A percentile compares a stretch with the other conserved stretches of the same genome.
Evolutionary conservation across 1,284 basidiomycete species (phyloP).

Genomic region (Singerocomus inundabilis): DNA sequence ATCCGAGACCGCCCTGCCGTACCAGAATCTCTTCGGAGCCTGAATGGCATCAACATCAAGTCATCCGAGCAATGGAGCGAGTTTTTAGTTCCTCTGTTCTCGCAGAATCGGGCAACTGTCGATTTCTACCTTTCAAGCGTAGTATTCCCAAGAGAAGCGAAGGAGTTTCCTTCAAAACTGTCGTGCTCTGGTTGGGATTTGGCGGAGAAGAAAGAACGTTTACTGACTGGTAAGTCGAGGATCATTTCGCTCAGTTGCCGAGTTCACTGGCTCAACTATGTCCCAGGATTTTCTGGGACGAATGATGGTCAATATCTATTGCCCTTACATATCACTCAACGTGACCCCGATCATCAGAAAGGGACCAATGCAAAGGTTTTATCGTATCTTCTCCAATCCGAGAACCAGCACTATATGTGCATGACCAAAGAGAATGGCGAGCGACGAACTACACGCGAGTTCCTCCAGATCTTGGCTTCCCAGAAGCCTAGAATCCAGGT

Average conservation of each 20-base stretch:
- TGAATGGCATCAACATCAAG: slow-evolving; percentile 41
- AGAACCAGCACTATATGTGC: slow-evolving; percentile 40
- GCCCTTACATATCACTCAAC: slow-evolving; percentile 1
- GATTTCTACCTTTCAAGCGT: slow-evolving; percentile 45
- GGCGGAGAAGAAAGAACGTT: slow-evolving; percentile 28
- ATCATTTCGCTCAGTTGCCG: background rate
- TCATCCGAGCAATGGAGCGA: slow-evolving; percentile 36
- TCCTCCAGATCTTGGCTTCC: slow-evolving; percentile 33
- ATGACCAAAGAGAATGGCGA: slow-evolving; percentile 17
- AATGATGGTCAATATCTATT: slow-evolving; percentile 4
- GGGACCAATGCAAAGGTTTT: slow-evolving; percentile 38
- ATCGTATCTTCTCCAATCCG: slow-evolving; percentile 39
- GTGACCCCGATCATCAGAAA: slow-evolving; percentile 1
- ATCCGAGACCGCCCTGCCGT: slow-evolving; percentile 20
- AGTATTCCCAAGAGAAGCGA: slow-evolving; percentile 28
- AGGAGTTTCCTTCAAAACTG: slow-evolving; percentile 45
- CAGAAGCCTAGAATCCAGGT: slow-evolving; percentile 40
- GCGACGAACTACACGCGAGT: slow-evolving; percentile 24
- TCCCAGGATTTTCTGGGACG: slow-evolving; percentile 10
- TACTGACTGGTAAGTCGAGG: slow-evolving; percentile 1
- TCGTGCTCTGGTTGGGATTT: slow-evolving; percentile 52
- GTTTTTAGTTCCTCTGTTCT: slow-evolving; percentile 36
- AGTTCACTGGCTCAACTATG: background rate
- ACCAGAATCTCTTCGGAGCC: slow-evolving; percentile 29
- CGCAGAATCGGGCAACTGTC: slow-evolving; percentile 38